phyloP scores from a whole-genome alignment of 495 filamentous ascomycete genomes.

The Podospora appendiculata region DNA sequence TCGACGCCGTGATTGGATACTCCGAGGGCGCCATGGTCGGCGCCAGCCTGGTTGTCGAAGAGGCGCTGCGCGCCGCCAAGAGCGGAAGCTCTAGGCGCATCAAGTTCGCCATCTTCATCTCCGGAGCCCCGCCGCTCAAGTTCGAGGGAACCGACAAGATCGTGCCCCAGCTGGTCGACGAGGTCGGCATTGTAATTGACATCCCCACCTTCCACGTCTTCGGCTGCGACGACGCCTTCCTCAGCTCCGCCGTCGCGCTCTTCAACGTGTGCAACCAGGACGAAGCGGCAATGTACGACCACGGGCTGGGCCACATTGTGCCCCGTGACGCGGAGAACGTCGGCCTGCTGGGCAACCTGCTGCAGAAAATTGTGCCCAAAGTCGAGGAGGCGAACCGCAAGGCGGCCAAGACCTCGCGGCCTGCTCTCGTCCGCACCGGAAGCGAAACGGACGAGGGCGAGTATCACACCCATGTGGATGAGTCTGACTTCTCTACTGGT shows the following conservation, averaged over 20 bases:
- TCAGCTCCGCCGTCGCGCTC: conserved; percentile 42
- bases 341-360: conserved; percentile 28
- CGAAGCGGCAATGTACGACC: conserved; percentile 45
- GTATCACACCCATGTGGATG: too few relatives aligned
- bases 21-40: conserved; percentile 48
- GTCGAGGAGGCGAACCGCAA: conserved; percentile 14
- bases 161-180: conserved; percentile 33
- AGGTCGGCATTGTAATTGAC: conserved; percentile 36
- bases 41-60: conserved; percentile 42
- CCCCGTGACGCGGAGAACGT: conserved; percentile 43
- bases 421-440: not conserved
- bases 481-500: too few relatives aligned
- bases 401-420: not conserved
- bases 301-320: conserved; percentile 48
- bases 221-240: conserved; percentile 48
- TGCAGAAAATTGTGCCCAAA: conserved; percentile 18
- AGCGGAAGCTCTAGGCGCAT: conserved; percentile 35
- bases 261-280: conserved; percentile 50
- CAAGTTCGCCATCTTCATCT: conserved; percentile 49
- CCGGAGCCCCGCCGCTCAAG: conserved; percentile 45
- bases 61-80: conserved; percentile 27
- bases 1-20: conserved; percentile 45
- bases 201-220: conserved; percentile 52
- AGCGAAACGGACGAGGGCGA: conserved; percentile 4
- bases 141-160: conserved; percentile 26